A percentile compares a stretch with the other conserved stretches of the same genome.
Conservation (phyloP, 2,329 filamentous ascomycete genomes). For the Aspergillus sp. region DNA sequence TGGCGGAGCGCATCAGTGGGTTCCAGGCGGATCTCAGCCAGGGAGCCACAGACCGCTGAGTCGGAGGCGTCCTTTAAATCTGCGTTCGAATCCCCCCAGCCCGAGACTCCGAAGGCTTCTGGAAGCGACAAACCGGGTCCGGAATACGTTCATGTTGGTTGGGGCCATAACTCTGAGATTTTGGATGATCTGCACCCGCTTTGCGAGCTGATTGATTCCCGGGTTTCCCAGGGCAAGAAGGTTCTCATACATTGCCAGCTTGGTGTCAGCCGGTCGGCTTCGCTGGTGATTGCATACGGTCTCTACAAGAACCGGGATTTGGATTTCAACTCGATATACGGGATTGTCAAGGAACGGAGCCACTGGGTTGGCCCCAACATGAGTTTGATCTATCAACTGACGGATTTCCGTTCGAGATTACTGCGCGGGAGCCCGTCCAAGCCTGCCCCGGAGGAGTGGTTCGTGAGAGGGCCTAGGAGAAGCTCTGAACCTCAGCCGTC, state of each 20-base stretch:
- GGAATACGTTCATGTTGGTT: constrained; percentile 56
- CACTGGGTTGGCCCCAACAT: constrained; percentile 61
- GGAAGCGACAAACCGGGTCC: constrained; percentile 35
- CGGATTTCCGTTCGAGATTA: constrained; percentile 48
- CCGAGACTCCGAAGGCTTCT: constrained; percentile 21
- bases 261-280: constrained; percentile 57
- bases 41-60: constrained; percentile 35
- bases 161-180: constrained; percentile 61
- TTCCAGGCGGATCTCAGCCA: constrained; percentile 24
- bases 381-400: constrained; percentile 60
- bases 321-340: constrained; percentile 57
- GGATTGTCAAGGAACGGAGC: constrained; percentile 53
- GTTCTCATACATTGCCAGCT: constrained; percentile 57
- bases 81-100: constrained; percentile 33
- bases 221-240: constrained; percentile 48
- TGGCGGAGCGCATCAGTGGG: constrained; percentile 40
- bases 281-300: constrained; percentile 56
- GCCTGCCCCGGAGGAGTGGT: constrained; percentile 27
- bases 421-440: constrained; percentile 22
- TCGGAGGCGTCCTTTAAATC: constrained; percentile 43
- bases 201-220: constrained; percentile 53
- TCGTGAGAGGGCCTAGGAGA: constrained; percentile 17
- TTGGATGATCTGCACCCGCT: constrained; percentile 52
- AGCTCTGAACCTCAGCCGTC: constrained; percentile 23
- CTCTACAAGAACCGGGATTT: constrained; percentile 53